A percentile compares a stretch with the other conserved stretches of the same genome.
Conservation (phyloP, 139 green algal species). For the Trebouxia sp. region DNA sequence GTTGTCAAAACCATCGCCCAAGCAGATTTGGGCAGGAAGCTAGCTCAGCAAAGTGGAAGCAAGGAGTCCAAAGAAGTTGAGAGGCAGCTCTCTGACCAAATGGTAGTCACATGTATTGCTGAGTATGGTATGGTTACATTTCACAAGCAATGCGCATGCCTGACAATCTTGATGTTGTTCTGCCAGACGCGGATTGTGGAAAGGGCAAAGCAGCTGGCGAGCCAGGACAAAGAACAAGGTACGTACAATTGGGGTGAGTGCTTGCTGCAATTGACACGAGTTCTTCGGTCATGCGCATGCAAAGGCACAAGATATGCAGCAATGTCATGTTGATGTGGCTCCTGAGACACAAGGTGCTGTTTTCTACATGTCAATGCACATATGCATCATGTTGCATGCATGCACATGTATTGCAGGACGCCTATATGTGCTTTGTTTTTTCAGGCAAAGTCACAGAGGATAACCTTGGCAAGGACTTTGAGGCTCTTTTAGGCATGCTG, state of each 20-base stretch:
- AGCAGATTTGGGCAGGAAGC: neutral
- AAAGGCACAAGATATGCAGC: no score
- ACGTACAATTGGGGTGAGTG: conserved; percentile 41
- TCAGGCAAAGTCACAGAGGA: conserved; percentile 14
- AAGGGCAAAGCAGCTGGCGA: neutral
- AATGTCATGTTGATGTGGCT: no score
- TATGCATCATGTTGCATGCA: no score
- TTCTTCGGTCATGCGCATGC: neutral
- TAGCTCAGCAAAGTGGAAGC: neutral
- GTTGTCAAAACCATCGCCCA: conserved; percentile 35
- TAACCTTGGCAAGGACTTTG: conserved; percentile 63
- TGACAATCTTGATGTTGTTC: no score
- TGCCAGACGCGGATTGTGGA: neutral
- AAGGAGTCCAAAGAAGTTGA: conserved; percentile 1
- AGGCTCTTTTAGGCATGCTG: conserved; percentile 59
- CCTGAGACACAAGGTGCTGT: no score
- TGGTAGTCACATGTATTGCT: conserved; percentile 13
- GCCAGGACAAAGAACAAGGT: conserved; percentile 45
- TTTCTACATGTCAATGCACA: no score
- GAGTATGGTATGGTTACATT: no score
- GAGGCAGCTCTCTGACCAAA: conserved; percentile 38
- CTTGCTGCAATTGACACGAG: neutral
- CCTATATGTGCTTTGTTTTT: no score
- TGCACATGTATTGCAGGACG: no score
- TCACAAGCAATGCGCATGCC: no score